Percentiles rank a stretch among this genome's conserved stretches.
Evolutionary conservation across 352 stramenopile species (phyloP).

Genomic region (Pythium periplocum): DNA sequence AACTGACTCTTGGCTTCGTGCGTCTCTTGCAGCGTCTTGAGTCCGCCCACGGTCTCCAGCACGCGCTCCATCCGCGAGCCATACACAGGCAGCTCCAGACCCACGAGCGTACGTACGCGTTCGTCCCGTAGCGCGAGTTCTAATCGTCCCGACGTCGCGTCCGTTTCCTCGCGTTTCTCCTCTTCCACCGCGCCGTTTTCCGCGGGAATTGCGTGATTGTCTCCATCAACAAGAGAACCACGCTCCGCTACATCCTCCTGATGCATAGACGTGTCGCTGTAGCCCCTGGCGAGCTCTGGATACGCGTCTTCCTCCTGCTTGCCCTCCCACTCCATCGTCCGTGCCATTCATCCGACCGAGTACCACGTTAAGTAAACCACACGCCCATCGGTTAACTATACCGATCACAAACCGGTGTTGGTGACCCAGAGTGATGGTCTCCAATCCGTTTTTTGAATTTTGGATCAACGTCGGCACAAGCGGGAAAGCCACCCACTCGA

Average conservation of each 20-base stretch:
- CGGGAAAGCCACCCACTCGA: too few species aligned
- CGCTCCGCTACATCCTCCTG: too few species aligned
- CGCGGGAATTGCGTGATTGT: too few species aligned
- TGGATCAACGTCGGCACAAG: too few species aligned
- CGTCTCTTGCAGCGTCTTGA: conserved; percentile 49
- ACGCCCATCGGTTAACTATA: too few species aligned
- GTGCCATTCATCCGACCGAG: too few species aligned
- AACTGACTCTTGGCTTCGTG: conserved; percentile 76
- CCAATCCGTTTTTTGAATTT: too few species aligned
- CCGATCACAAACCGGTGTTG: too few species aligned
- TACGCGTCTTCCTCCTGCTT: conserved; percentile 23
- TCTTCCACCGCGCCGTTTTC: conserved; percentile 7
- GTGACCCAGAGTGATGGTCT: too few species aligned
- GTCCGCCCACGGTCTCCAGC: conserved; percentile 54
- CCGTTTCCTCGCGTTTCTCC: conserved; percentile 3
- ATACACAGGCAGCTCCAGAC: conserved; percentile 66
- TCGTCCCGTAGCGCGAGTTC: conserved; percentile 24
- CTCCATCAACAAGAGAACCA: not conserved
- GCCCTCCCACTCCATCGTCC: not conserved
- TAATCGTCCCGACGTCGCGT: not conserved
- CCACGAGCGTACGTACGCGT: conserved; percentile 43
- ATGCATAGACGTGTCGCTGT: not conserved
- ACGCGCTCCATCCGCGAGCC: conserved; percentile 35
- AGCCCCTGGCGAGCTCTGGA: conserved; percentile 3
- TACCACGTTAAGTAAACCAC: too few species aligned